phyloP scores from a whole-genome alignment of 2,329 filamentous ascomycete genomes.

The Arthrinium phaeospermum region DNA sequence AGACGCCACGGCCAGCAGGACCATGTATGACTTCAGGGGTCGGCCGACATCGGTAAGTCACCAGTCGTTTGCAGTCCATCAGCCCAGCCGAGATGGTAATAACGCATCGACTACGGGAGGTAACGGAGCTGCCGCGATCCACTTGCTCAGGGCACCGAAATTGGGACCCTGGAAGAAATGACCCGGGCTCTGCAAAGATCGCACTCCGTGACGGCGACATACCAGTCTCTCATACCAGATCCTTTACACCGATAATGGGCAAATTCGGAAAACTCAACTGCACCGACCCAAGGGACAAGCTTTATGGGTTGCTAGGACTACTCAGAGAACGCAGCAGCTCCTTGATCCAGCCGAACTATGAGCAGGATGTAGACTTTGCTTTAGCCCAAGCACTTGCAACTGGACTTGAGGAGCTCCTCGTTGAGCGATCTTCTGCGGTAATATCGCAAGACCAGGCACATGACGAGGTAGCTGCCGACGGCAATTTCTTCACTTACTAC shows the following conservation, averaged over 20 bases:
- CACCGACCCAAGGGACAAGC: constrained; percentile 30
- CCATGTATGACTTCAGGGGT: neutral
- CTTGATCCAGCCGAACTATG: constrained; percentile 58
- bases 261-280: constrained; percentile 28
- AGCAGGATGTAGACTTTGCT: neutral
- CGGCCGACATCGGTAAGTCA: neutral
- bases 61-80: neutral
- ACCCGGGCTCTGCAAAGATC: constrained; percentile 14
- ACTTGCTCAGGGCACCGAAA: constrained; percentile 21
- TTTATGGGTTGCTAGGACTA: constrained; percentile 33
- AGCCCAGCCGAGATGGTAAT: neutral
- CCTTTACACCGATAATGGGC: constrained; percentile 22
- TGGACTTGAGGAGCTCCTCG: neutral
- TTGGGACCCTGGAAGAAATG: constrained; percentile 27
- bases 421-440: neutral
- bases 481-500: constrained; percentile 23
- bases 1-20: neutral
- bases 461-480: neutral
- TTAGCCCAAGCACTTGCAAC: neutral
- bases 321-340: constrained; percentile 25
- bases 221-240: constrained; percentile 26
- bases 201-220: constrained; percentile 21
- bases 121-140: constrained; percentile 14
- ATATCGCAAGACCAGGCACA: neutral
- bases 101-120: neutral